These are phyloP conservation scores for Apiotrichum montevideense DNA, from an alignment of 1,284 basidiomycete species.

Conservation along the genomic window DNA sequence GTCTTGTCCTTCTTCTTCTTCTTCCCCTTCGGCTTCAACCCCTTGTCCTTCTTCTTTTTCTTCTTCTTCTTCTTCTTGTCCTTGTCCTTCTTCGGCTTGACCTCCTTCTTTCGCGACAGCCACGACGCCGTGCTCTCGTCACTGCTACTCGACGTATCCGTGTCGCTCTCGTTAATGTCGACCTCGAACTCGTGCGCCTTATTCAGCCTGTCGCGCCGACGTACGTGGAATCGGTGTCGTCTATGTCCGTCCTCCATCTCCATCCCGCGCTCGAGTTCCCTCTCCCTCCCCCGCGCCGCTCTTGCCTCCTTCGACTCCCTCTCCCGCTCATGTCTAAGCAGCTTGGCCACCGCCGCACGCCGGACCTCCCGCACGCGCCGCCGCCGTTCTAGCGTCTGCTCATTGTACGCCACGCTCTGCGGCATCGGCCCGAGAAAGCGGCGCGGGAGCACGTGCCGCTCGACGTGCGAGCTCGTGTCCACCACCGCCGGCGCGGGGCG, in stretches of 20 bases:
- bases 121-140: conserved; percentile 6
- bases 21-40: conserved; percentile 12
- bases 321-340: background rate
- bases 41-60: conserved; percentile 14
- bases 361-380: conserved; percentile 18
- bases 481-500: conserved; percentile 31
- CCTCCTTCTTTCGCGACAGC: conserved; percentile 1
- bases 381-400: conserved; percentile 19
- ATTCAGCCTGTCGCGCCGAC: conserved; percentile 9
- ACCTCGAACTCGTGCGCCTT: conserved; percentile 7
- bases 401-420: conserved; percentile 22
- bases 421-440: conserved; percentile 42
- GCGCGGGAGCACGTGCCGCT: conserved; percentile 28
- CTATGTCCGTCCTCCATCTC: conserved; percentile 1
- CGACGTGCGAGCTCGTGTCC: conserved; percentile 19
- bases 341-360: conserved; percentile 1
- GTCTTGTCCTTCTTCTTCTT: conserved; percentile 20
- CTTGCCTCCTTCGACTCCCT: background rate
- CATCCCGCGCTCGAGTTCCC: background rate
- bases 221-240: conserved; percentile 17
- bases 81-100: conserved; percentile 2
- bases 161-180: conserved; percentile 10
- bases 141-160: background rate
- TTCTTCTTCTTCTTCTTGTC: conserved; percentile 15
- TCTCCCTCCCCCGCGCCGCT: background rate